A percentile compares a stretch with the other conserved stretches of the same genome.
These are phyloP conservation scores for Debaryomyces castellii DNA, from an alignment of 805 yeast genomes.

Conservation along the genomic window DNA sequence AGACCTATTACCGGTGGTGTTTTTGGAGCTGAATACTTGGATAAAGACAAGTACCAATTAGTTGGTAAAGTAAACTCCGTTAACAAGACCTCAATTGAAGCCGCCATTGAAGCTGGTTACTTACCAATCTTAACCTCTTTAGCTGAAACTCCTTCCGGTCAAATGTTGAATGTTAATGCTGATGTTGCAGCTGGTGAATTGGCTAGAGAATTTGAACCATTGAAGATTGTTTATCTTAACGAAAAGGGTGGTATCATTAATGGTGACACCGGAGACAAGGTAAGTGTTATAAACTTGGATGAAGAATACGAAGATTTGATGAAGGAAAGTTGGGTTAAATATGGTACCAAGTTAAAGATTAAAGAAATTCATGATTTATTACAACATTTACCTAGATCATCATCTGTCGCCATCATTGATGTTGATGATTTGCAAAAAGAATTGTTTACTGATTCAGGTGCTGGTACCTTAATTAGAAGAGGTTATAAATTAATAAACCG, in stretches of 20 bases:
- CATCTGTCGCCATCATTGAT: conserved; percentile 95
- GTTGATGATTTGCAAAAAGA: conserved; percentile 96
- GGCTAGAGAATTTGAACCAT: conserved; percentile 94
- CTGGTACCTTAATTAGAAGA: conserved; percentile 97
- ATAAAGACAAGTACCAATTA: conserved; percentile 83
- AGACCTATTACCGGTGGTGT: conserved; percentile 99
- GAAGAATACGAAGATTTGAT: conserved; percentile 91
- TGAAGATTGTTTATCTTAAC: conserved; percentile 92
- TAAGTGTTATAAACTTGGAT: conserved; percentile 87
- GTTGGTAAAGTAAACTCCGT: conserved; percentile 90
- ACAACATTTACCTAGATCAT: conserved; percentile 92
- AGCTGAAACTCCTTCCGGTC: conserved; percentile 97
- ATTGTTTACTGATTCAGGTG: conserved; percentile 97
- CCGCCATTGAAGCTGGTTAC: conserved; percentile 94
- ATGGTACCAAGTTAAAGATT: conserved; percentile 96
- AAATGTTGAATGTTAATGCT: conserved; percentile 94
- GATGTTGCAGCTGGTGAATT: conserved; percentile 99
- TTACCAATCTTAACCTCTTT: conserved; percentile 93
- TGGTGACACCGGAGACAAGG: conserved; percentile 87
- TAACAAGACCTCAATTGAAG: conserved; percentile 82
- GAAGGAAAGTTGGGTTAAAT: conserved; percentile 97
- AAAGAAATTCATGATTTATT: conserved; percentile 93
- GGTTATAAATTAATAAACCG: conserved; percentile 86
- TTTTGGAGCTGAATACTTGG: conserved; percentile 88
- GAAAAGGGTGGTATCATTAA: conserved; percentile 97